Conservation (phyloP, 1,139 yeast species). For the Yamadazyma sp. region DNA sequence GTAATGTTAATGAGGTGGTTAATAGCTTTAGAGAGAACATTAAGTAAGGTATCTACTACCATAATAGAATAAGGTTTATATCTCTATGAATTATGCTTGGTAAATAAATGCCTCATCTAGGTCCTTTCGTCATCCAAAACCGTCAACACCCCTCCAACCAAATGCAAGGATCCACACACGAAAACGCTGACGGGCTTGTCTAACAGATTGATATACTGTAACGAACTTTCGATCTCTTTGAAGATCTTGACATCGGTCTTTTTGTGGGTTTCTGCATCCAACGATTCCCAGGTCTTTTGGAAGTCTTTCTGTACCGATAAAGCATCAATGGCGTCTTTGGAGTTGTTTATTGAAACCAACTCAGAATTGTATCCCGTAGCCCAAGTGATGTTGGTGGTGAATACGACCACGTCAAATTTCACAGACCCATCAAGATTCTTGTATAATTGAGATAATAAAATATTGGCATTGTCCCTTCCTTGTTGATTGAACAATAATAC, state of each 20-base stretch:
- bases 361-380: slow-evolving; percentile 84
- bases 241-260: slow-evolving; percentile 41
- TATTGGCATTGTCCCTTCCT: slow-evolving; percentile 75
- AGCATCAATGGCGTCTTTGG: slow-evolving; percentile 72
- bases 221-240: slow-evolving; percentile 75
- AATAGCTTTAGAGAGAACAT: slow-evolving; percentile 46
- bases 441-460: slow-evolving; percentile 56
- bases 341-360: slow-evolving; percentile 79
- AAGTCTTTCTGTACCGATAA: slow-evolving; percentile 79
- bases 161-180: slow-evolving; percentile 91
- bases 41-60: slow-evolving; percentile 16
- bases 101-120: too few relatives aligned
- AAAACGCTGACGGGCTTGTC: slow-evolving; percentile 63
- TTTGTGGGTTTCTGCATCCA: slow-evolving; percentile 40
- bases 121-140: slow-evolving; percentile 62
- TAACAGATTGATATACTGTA: slow-evolving; percentile 50
- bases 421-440: slow-evolving; percentile 34
- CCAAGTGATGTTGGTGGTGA: slow-evolving; percentile 93
- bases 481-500: slow-evolving; percentile 90
- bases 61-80: neutral
- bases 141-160: slow-evolving; percentile 91
- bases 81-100: too few relatives aligned
- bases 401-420: slow-evolving; percentile 71
- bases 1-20: slow-evolving; percentile 45
- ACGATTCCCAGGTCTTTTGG: slow-evolving; percentile 64